These are phyloP conservation scores for Talaromyces atroroseus DNA, from an alignment of 2,329 filamentous ascomycete genomes.

Conservation along the genomic window DNA sequence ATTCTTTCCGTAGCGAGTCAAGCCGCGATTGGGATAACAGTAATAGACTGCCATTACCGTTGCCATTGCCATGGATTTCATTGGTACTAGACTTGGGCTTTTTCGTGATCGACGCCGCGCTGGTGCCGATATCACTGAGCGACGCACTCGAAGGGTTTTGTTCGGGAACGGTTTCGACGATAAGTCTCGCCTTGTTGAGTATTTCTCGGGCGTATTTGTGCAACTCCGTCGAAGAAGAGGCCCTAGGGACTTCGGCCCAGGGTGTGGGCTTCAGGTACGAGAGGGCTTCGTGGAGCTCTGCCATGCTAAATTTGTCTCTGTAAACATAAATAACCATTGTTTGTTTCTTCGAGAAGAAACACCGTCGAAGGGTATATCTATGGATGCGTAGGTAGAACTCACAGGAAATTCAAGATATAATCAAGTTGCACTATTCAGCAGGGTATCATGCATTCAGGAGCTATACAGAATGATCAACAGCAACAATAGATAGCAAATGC, in stretches of 20 bases:
- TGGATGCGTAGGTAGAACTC: not conserved
- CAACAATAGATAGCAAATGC: not conserved
- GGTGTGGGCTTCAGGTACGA: constrained; percentile 52
- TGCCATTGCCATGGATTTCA: not conserved
- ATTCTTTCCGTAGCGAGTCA: constrained; percentile 65
- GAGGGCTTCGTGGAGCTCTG: constrained; percentile 55
- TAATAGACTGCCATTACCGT: not conserved
- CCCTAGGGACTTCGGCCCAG: constrained; percentile 44
- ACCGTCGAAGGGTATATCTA: not conserved
- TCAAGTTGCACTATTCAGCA: not conserved
- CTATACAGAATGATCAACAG: not conserved
- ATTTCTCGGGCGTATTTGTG: constrained; percentile 52
- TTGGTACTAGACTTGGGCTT: not conserved
- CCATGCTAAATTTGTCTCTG: constrained; percentile 38
- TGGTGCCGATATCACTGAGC: not conserved
- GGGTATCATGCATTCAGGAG: not conserved
- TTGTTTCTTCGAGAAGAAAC: not conserved
- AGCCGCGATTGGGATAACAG: constrained; percentile 44
- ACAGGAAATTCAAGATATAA: not conserved
- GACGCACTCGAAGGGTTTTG: constrained; percentile 33
- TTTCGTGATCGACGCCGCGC: not conserved
- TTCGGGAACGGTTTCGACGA: constrained; percentile 71
- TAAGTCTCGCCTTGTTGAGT: constrained; percentile 62
- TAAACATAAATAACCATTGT: not conserved
- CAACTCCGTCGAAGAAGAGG: constrained; percentile 40